Percentiles rank a stretch among this genome's conserved stretches.
These are phyloP conservation scores for Tremella fuciformis DNA, from an alignment of 768 basidiomycete genomes.

Conservation along the genomic window DNA sequence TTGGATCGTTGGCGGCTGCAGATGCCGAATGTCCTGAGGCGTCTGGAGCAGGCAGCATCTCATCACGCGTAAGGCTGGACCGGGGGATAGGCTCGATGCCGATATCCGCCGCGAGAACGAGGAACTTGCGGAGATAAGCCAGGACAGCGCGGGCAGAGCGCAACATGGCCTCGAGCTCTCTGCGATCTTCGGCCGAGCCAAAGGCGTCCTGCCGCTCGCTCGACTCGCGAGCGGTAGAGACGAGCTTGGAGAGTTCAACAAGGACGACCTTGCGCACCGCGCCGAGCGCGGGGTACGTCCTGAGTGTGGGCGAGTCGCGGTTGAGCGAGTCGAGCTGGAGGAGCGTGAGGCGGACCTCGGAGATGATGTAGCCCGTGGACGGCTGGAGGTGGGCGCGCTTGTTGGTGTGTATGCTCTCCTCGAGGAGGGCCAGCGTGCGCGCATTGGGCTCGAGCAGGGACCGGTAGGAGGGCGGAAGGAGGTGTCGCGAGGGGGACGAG, in stretches of 20 bases:
- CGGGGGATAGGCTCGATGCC: conserved; percentile 49
- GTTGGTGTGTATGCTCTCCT: conserved; percentile 75
- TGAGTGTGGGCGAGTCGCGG: conserved; percentile 73
- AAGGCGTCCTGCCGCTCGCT: conserved; percentile 16
- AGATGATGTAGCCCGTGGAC: conserved; percentile 89
- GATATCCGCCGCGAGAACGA: conserved; percentile 54
- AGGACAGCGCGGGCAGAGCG: conserved; percentile 66
- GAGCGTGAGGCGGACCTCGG: conserved; percentile 83
- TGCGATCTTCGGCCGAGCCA: conserved; percentile 13
- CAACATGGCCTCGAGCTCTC: conserved; percentile 26
- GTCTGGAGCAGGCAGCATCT: neutral
- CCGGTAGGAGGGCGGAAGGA: conserved; percentile 63
- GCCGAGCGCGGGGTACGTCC: conserved; percentile 63
- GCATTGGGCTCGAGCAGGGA: conserved; percentile 78
- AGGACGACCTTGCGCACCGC: conserved; percentile 79
- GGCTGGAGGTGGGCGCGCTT: conserved; percentile 84
- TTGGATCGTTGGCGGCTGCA: neutral
- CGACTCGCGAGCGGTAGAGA: conserved; percentile 52
- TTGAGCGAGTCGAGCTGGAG: conserved; percentile 77
- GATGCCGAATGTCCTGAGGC: neutral
- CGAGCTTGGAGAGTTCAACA: conserved; percentile 73
- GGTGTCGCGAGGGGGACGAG: conserved; percentile 54
- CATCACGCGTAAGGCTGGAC: conserved; percentile 15
- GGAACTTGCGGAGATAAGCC: conserved; percentile 72
- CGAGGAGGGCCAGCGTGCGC: conserved; percentile 79